Evolutionary conservation across 345 rosid species (phyloP).

Genomic region (Odontarrhena argentea): DNA sequence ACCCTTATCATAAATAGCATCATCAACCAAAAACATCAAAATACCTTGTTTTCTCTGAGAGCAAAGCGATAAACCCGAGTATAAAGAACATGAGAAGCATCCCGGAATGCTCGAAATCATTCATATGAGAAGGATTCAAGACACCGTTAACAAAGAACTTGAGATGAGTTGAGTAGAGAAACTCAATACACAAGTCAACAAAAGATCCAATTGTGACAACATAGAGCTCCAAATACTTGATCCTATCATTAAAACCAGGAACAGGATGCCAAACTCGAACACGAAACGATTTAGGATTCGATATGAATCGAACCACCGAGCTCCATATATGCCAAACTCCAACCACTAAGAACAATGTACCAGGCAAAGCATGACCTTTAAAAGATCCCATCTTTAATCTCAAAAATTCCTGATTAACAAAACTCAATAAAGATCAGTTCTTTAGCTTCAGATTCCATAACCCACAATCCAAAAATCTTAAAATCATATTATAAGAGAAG

Average conservation of each 20-base stretch:
- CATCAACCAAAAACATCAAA: background rate
- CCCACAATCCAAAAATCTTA: background rate
- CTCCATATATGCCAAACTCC: slow-evolving; percentile 93
- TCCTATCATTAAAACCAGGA: slow-evolving; percentile 74
- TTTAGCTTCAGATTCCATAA: slow-evolving; percentile 15
- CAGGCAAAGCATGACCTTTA: slow-evolving; percentile 90
- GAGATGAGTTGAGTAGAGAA: slow-evolving; percentile 91
- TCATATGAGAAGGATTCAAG: slow-evolving; percentile 85
- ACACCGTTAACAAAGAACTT: slow-evolving; percentile 73
- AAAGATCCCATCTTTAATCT: slow-evolving; percentile 76
- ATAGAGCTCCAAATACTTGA: slow-evolving; percentile 83
- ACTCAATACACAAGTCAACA: slow-evolving; percentile 82
- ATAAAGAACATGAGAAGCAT: slow-evolving; percentile 97
- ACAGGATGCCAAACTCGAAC: slow-evolving; percentile 88
- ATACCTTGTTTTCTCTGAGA: slow-evolving; percentile 84
- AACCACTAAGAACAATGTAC: slow-evolving; percentile 72
- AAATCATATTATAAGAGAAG: slow-evolving; percentile 14
- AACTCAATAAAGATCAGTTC: slow-evolving; percentile 18
- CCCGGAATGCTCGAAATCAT: slow-evolving; percentile 93
- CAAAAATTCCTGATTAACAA: slow-evolving; percentile 29
- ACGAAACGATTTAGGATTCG: slow-evolving; percentile 67
- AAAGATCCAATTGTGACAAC: slow-evolving; percentile 73
- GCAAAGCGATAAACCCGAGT: slow-evolving; percentile 64
- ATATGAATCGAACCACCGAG: slow-evolving; percentile 56
- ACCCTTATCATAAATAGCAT: background rate